Conservation (phyloP, 768 basidiomycete species). For the Phylloporus sp. region DNA sequence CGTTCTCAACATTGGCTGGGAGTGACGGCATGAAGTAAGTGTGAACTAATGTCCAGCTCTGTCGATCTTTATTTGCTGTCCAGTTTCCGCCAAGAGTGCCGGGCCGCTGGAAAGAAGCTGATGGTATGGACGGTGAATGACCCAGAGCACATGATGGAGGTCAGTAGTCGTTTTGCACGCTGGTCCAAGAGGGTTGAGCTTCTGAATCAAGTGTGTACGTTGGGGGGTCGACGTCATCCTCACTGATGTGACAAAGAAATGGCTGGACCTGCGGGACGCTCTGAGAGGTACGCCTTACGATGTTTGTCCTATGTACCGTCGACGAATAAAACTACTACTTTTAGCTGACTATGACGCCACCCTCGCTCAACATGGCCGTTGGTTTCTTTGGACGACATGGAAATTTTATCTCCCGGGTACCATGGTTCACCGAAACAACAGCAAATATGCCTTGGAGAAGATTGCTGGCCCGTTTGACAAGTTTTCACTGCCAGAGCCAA, state of each 20-base stretch:
- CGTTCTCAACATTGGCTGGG: constrained; percentile 67
- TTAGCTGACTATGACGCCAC: constrained; percentile 67
- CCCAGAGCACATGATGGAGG: constrained; percentile 87
- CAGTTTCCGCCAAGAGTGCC: constrained; percentile 81
- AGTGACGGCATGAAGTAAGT: constrained; percentile 68
- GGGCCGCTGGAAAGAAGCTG: constrained; percentile 71
- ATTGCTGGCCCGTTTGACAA: constrained; percentile 53
- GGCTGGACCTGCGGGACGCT: constrained; percentile 59
- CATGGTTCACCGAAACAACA: constrained; percentile 25
- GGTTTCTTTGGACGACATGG: constrained; percentile 72
- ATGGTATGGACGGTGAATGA: constrained; percentile 98
- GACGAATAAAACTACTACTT: not conserved
- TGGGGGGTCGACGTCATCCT: constrained; percentile 80
- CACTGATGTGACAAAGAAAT: constrained; percentile 68
- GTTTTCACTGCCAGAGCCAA: constrained; percentile 26
- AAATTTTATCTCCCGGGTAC: constrained; percentile 55
- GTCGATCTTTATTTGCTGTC: constrained; percentile 6
- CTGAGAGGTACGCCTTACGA: constrained; percentile 45
- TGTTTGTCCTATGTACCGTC: not conserved
- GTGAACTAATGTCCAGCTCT: not conserved
- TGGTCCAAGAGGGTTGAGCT: not conserved
- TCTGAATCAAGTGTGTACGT: constrained; percentile 53
- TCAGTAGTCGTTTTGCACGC: constrained; percentile 27
- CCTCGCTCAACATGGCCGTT: constrained; percentile 55
- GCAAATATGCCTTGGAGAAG: constrained; percentile 41